Base-by-base conservation (phyloP, 129 eudicot species). In the Silybum marianum region DNA sequence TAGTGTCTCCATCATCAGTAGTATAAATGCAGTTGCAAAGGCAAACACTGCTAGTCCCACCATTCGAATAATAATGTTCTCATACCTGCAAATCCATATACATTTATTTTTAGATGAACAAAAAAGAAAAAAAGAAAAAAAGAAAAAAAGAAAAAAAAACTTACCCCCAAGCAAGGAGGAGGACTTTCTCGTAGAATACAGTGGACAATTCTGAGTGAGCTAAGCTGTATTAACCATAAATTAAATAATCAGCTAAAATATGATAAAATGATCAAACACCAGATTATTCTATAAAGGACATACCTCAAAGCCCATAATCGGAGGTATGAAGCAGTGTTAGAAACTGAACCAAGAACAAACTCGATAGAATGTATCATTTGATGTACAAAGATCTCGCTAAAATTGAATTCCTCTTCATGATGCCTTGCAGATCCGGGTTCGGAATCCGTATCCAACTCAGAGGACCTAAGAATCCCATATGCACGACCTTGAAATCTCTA, bases 221-320 rank as follows among this genome's bases (percentile, higher is more conserved):
- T 91, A 95, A 88, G 88, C 99, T 95, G 94, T 78, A 78, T 82
- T 22, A 77, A 83, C 72, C 11, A 79, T 78, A 67, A 54, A 58
- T 25, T 75, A 60, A 54, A 58, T 25, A 74, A 65, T 72, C 74
- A 83, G 68, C 78, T 16, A 54, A 14, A 38, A 80, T 28, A 74
- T 24, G 21, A 28, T 2, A 30, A 30, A 8, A 83, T 73, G 69
- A 39, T 38, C 6, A n/a, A n/a, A n/a, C n/a, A n/a, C n/a, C n/a
- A n/a, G n/a, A n/a, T n/a, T n/a, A 77, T 80, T 68, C 24, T 51
- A 76, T 75, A 40, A 63, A 48, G 72, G 42, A 26, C 9, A 16
- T 84, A 96, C 99, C 99, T 96, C 90, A 96, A 90, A 73, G 99
- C 99, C 99, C 99, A 96, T 51, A 96, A 86, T 78, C 99, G 98